These are phyloP conservation scores for Nemania sp. DNA, from an alignment of 2,329 filamentous ascomycete species.

Conservation along the genomic window DNA sequence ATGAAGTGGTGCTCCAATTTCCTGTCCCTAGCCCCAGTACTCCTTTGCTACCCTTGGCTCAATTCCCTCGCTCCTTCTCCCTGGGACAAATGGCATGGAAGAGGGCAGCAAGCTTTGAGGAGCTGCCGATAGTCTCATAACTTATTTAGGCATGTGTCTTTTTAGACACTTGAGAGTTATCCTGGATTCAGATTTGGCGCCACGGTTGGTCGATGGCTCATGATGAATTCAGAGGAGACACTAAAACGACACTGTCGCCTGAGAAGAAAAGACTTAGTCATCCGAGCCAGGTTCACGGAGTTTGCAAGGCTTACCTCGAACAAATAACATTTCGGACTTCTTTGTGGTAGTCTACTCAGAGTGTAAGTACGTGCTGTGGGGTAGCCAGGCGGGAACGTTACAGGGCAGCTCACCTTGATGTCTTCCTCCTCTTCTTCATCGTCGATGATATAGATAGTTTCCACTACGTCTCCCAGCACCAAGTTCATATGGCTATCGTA, in stretches of 20 bases:
- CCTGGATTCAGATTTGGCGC: no score
- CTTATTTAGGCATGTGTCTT: no score
- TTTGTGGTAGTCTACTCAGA: conserved; percentile 79
- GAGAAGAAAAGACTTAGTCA: conserved; percentile 10
- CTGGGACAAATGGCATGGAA: no score
- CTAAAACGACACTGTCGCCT: conserved; percentile 28
- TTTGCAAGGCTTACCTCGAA: conserved; percentile 75
- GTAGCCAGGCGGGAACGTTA: background rate
- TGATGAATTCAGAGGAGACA: conserved; percentile 26
- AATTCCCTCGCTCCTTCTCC: no score
- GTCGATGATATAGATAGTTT: conserved; percentile 93
- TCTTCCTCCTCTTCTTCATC: conserved; percentile 82
- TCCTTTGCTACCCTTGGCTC: no score
- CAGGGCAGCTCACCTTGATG: conserved; percentile 62
- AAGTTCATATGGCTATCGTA: conserved; percentile 99
- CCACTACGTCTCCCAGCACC: conserved; percentile 92
- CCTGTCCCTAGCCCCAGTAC: no score
- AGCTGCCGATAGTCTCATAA: no score
- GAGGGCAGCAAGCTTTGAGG: no score
- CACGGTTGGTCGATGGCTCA: conserved; percentile 7
- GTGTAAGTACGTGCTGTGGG: background rate
- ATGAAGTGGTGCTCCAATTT: background rate
- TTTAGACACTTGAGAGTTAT: no score
- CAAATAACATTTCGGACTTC: conserved; percentile 98
- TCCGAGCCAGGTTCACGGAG: background rate